Evolutionary conservation across 768 basidiomycete species (phyloP).

Genomic region (Sistotremastrum niveocremeum): DNA sequence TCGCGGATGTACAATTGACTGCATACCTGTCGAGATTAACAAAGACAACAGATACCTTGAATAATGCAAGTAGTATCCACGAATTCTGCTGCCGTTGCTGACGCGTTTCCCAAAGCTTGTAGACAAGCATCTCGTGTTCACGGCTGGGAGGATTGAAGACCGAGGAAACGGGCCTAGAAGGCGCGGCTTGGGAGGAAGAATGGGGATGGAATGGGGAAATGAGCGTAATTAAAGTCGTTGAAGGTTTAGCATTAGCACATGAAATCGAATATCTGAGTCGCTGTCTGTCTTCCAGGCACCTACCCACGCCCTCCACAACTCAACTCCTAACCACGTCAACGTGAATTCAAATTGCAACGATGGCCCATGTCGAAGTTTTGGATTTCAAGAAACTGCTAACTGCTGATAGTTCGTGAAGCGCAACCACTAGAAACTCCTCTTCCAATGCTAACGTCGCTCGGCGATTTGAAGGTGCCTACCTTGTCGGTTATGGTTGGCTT

Average conservation of each 20-base stretch:
- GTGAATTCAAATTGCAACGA: too few species aligned
- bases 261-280: too few species aligned
- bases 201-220: slow-evolving; percentile 18
- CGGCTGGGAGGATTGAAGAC: slow-evolving; percentile 43
- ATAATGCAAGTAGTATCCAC: slow-evolving; percentile 52
- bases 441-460: too few species aligned
- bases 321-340: too few species aligned
- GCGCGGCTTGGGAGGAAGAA: slow-evolving; percentile 39
- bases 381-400: too few species aligned
- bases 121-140: slow-evolving; percentile 58
- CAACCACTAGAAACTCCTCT: too few species aligned
- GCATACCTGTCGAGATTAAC: slow-evolving; percentile 80
- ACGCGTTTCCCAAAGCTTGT: slow-evolving; percentile 38
- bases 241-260: too few species aligned
- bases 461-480: slow-evolving; percentile 24
- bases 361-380: too few species aligned
- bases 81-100: slow-evolving; percentile 3
- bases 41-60: slow-evolving; percentile 75
- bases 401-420: too few species aligned
- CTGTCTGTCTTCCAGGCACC: too few species aligned
- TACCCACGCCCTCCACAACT: too few species aligned
- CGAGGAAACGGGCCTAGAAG: slow-evolving; percentile 25
- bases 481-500: slow-evolving; percentile 46
- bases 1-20: slow-evolving; percentile 89
- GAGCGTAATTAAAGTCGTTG: too few species aligned